phyloP scores from a whole-genome alignment of 768 basidiomycete genomes.

The Serendipita sp. region DNA sequence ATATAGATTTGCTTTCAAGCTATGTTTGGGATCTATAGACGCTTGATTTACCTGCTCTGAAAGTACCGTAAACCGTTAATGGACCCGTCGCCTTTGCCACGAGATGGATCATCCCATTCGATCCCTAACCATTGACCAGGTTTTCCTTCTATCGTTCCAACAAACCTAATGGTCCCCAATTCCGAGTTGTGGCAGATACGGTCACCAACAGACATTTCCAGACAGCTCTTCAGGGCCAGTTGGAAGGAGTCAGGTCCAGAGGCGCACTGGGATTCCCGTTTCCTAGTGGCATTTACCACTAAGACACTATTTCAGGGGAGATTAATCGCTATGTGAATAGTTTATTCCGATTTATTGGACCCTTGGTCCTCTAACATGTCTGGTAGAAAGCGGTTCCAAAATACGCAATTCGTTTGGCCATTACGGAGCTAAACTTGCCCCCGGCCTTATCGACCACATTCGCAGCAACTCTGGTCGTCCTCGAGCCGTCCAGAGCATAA shows the following conservation, averaged over 20 bases:
- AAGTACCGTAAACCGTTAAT: conserved; percentile 73
- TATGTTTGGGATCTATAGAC: background rate
- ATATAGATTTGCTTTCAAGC: conserved; percentile 6
- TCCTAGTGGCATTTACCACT: background rate
- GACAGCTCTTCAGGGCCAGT: background rate
- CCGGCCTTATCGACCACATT: too few relatives aligned
- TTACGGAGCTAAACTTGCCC: too few relatives aligned
- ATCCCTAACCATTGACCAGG: conserved; percentile 79
- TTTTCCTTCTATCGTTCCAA: conserved; percentile 47
- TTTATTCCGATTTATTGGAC: too few relatives aligned
- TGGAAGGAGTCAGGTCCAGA: background rate
- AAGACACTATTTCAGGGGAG: background rate
- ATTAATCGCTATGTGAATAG: too few relatives aligned
- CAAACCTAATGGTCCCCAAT: conserved; percentile 54
- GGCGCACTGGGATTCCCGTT: background rate
- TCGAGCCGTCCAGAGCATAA: too few relatives aligned
- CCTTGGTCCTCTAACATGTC: too few relatives aligned
- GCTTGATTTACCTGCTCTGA: conserved; percentile 43
- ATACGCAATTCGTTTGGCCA: too few relatives aligned
- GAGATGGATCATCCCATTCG: conserved; percentile 77
- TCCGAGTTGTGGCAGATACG: conserved; percentile 39
- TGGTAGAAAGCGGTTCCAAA: too few relatives aligned
- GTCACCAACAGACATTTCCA: conserved; percentile 24
- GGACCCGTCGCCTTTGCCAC: conserved; percentile 78
- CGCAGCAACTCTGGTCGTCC: too few relatives aligned